Base-by-base conservation (phyloP, 345 rosid species). In the Pistacia atlantica region DNA sequence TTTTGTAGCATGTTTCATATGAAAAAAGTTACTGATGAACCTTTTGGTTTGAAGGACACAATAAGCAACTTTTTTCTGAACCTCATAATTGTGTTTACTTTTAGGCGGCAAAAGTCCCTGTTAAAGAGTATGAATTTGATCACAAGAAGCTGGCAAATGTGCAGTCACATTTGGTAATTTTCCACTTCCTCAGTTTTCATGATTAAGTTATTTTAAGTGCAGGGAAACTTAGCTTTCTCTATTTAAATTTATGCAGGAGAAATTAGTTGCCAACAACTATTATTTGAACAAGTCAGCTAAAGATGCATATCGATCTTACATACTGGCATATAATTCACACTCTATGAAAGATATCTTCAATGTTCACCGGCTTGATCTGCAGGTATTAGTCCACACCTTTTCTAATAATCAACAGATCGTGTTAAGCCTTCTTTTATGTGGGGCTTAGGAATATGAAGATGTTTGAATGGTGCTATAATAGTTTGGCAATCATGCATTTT, bases 221-320 rank as follows among this genome's bases (percentile, higher is more conserved):
- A 5, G 45, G 63, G 42, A 58, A 49, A 37, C 73, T 78, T 72
- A 76, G 8, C 62, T n/a, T 63, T 48, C 13, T 56, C 25, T 49
- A 42, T n/a, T 74, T 72, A 70, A 48, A 42, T 65, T 77, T 48
- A 66, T 86, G 82, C 94, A 94, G 98, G 99, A 91, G 86, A 92
- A 91, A 78, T 69, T 91, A 80, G 97, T 94, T 59, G 87, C 73
- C 11, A 89, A 87, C 63, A 88, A 88, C 85, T 94, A 89, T 73
- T 84, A 85, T 81, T 74, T 92, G 80, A 97, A 97, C 88, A 89
- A 82, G 86, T 87, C 92, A 10, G 99, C 99, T 71, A 94, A 90
- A 85, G 98, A 92, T n/a, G 99, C 99, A 3, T 94, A 96, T 77
- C 73, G 97, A 38, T 93, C 97, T 31, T 96, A 96, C 82, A 91